A percentile compares a stretch with the other conserved stretches of the same genome.
These are phyloP conservation scores for Zoysia pacifica DNA, from an alignment of 176 grass and related monocot species.

Conservation along the genomic window DNA sequence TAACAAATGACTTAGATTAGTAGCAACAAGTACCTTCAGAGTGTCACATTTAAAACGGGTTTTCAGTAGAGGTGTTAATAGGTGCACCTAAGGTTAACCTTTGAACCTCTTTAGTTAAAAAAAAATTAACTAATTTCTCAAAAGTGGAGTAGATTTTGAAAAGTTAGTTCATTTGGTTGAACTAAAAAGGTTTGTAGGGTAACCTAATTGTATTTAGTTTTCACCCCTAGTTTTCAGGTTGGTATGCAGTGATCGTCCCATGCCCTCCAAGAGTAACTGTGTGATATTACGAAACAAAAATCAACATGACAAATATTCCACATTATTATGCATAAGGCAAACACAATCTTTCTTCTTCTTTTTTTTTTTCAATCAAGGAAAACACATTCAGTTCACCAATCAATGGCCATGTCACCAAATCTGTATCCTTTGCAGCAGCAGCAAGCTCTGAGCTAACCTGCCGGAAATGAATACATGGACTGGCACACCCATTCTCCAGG, in stretches of 20 bases:
- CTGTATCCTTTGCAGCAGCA: conserved; percentile 78
- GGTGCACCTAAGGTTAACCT: too few species aligned
- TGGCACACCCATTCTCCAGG: conserved; percentile 85
- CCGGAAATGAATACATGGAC: conserved; percentile 90
- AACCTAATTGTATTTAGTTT: too few species aligned
- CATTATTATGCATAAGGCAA: not conserved
- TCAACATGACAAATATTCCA: conserved; percentile 19
- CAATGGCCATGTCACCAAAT: conserved; percentile 62
- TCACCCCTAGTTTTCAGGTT: conserved; percentile 49
- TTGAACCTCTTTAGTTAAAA: too few species aligned
- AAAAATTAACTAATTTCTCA: too few species aligned
- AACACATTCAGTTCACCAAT: conserved; percentile 23
- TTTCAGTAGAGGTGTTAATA: not conserved
- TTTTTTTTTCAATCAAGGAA: not conserved
- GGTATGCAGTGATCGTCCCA: conserved; percentile 88
- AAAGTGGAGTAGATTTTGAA: too few species aligned
- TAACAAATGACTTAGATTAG: conserved; percentile 3
- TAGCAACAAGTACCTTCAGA: conserved; percentile 69
- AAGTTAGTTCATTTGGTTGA: too few species aligned
- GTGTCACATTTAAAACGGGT: conserved; percentile 84
- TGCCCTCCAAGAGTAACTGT: conserved; percentile 92
- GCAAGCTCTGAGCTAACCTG: conserved; percentile 98
- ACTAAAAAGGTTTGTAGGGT: too few species aligned
- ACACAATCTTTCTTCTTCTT: too few species aligned
- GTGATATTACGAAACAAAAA: conserved; percentile 24